These are phyloP conservation scores for Ottelia alismoides DNA, from an alignment of 106 monocot species.

Conservation along the genomic window DNA sequence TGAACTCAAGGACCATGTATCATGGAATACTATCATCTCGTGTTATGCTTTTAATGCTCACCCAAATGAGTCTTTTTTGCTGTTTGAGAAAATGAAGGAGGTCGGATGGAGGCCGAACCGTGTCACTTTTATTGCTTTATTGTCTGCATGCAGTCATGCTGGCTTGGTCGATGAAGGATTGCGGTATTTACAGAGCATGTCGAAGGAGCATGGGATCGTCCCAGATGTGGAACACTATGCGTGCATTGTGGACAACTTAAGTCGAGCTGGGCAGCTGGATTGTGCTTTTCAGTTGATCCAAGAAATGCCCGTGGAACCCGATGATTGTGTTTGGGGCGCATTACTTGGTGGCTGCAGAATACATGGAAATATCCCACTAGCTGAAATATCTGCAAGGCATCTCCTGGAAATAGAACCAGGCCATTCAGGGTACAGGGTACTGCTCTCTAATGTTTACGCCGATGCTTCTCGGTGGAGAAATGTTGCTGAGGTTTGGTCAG, in stretches of 20 bases:
- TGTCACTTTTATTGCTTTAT: slow-evolving; percentile 42
- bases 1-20: slow-evolving; percentile 33
- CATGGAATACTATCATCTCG: slow-evolving; percentile 80
- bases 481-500: slow-evolving; percentile 17
- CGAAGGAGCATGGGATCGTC: slow-evolving; percentile 26
- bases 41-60: slow-evolving; percentile 34
- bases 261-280: slow-evolving; percentile 49
- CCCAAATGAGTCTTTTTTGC: slow-evolving; percentile 27
- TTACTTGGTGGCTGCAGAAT: slow-evolving; percentile 52
- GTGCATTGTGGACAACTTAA: slow-evolving; percentile 60
- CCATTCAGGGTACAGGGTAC: slow-evolving; percentile 63
- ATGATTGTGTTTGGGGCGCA: slow-evolving; percentile 64
- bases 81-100: slow-evolving; percentile 38
- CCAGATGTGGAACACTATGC: slow-evolving; percentile 62
- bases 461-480: slow-evolving; percentile 44
- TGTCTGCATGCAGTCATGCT: slow-evolving; percentile 68
- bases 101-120: slow-evolving; percentile 43
- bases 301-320: slow-evolving; percentile 57
- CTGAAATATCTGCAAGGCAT: slow-evolving; percentile 45
- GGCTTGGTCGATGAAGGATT: slow-evolving; percentile 46
- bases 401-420: slow-evolving; percentile 43
- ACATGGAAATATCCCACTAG: slow-evolving; percentile 51
- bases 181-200: slow-evolving; percentile 48
- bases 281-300: slow-evolving; percentile 47
- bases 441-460: slow-evolving; percentile 69